A percentile compares a stretch with the other conserved stretches of the same genome.
Conservation (phyloP, 2,329 filamentous ascomycete species). For the Herpotrichia juniperi region DNA sequence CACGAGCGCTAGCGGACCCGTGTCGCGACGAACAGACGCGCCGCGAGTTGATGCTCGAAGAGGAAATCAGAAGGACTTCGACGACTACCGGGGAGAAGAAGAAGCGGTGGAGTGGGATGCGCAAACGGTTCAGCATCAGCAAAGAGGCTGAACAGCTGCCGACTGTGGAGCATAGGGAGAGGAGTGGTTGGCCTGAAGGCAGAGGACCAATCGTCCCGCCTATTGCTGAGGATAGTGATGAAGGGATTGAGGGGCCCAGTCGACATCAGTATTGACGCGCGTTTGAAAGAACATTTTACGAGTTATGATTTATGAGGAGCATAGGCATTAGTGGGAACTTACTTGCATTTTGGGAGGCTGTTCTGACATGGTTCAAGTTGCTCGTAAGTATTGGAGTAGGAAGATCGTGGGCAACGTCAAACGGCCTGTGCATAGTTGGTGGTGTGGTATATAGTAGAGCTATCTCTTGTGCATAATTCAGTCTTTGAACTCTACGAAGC, state of each 20-base stretch:
- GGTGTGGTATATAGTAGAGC: too few relatives aligned
- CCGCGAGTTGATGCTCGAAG: slow-evolving; percentile 29
- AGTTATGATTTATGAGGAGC: background rate
- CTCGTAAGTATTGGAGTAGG: too few relatives aligned
- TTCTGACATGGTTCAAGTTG: too few relatives aligned
- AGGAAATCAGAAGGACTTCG: slow-evolving; percentile 23
- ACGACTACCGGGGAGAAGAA: slow-evolving; percentile 10
- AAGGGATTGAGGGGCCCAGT: background rate
- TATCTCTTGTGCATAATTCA: too few relatives aligned
- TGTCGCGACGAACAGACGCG: slow-evolving; percentile 41
- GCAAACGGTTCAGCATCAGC: slow-evolving; percentile 18
- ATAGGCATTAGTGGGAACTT: too few relatives aligned
- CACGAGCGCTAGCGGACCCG: slow-evolving; percentile 59
- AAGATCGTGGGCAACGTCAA: too few relatives aligned
- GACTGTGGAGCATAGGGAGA: slow-evolving; percentile 37
- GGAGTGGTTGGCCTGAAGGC: slow-evolving; percentile 37
- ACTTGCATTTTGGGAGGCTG: too few relatives aligned
- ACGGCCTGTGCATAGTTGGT: too few relatives aligned
- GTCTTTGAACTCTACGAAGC: too few relatives aligned
- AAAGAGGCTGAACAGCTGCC: slow-evolving; percentile 30
- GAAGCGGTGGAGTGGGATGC: slow-evolving; percentile 30
- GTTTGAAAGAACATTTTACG: background rate
- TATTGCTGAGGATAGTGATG: background rate
- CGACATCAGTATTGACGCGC: too few relatives aligned
- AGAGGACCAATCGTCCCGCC: background rate